Percentiles rank a stretch among this genome's conserved stretches.
These are phyloP conservation scores for Populus hybrid DNA, from an alignment of 441 rosid genomes.

Conservation along the genomic window DNA sequence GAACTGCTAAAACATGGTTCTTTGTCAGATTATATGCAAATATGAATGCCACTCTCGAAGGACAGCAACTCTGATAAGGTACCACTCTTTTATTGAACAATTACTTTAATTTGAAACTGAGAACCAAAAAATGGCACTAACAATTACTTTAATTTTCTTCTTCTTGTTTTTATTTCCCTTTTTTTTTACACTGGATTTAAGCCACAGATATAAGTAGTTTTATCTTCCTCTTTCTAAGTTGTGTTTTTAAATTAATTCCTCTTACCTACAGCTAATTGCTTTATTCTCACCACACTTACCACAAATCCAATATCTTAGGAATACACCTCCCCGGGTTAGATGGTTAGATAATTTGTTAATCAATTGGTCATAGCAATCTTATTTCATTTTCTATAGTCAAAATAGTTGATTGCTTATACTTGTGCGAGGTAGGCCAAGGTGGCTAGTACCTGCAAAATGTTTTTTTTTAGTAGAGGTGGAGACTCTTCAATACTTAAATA, in stretches of 20 bases:
- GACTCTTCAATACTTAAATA: too few species aligned
- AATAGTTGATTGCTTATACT: too few species aligned
- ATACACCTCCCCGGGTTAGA: too few species aligned
- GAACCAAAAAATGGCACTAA: neutral
- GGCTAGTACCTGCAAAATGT: too few species aligned
- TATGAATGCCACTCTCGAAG: neutral
- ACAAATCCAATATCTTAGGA: too few species aligned
- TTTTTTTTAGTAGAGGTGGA: too few species aligned
- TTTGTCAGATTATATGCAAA: neutral
- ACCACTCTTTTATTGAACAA: neutral
- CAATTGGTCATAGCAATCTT: too few species aligned
- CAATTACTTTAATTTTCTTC: neutral
- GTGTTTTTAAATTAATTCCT: neutral
- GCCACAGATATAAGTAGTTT: neutral
- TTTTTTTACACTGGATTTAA: neutral
- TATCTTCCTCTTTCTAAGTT: neutral
- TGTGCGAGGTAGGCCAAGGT: too few species aligned
- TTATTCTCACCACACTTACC: neutral
- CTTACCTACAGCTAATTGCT: neutral
- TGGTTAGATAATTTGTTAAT: too few species aligned
- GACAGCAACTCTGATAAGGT: neutral
- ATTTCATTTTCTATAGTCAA: too few species aligned
- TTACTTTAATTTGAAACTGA: neutral
- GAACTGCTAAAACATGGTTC: neutral
- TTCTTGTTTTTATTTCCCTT: too few species aligned